Percentiles rank a stretch among this genome's conserved stretches.
Conservation (phyloP, 2,329 filamentous ascomycete genomes). For the Neopestalotiopsis sp. region DNA sequence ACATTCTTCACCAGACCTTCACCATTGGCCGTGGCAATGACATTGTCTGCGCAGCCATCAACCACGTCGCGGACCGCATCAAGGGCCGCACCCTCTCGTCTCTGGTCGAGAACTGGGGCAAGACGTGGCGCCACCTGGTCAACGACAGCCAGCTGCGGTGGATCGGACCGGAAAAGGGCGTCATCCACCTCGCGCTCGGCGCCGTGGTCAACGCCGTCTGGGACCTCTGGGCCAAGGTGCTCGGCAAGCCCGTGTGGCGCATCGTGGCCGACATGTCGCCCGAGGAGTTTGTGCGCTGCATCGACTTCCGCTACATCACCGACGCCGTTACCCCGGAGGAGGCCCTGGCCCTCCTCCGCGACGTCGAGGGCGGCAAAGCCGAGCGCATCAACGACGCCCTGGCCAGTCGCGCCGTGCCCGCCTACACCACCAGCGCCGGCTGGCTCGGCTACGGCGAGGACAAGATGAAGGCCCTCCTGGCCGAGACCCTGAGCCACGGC, state of each 20-base stretch:
- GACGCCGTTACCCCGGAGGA: constrained; percentile 90
- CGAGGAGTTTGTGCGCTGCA: constrained; percentile 83
- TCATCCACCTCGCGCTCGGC: constrained; percentile 89
- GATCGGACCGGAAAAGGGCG: constrained; percentile 94
- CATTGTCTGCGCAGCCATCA: constrained; percentile 85
- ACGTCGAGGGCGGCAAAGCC: constrained; percentile 70
- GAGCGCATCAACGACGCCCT: constrained; percentile 76
- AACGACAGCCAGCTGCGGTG: constrained; percentile 89
- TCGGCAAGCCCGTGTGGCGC: constrained; percentile 87
- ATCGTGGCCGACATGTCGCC: constrained; percentile 90
- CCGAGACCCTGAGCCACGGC: constrained; percentile 76
- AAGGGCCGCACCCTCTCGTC: constrained; percentile 76
- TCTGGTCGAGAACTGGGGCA: constrained; percentile 80
- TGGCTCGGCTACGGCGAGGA: constrained; percentile 92
- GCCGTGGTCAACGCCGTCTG: constrained; percentile 90
- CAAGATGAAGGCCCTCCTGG: constrained; percentile 78
- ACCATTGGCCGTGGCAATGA: constrained; percentile 91
- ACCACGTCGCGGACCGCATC: constrained; percentile 77
- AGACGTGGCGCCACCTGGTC: constrained; percentile 91
- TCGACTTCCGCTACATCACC: constrained; percentile 94
- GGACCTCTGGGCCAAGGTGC: constrained; percentile 92
- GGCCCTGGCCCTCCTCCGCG: constrained; percentile 72
- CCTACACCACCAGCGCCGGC: constrained; percentile 88
- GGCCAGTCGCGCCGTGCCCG: constrained; percentile 76
- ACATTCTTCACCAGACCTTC: constrained; percentile 61